Base-by-base conservation (phyloP, 179 eudicot species). In the Sideroxylon spinosum region DNA sequence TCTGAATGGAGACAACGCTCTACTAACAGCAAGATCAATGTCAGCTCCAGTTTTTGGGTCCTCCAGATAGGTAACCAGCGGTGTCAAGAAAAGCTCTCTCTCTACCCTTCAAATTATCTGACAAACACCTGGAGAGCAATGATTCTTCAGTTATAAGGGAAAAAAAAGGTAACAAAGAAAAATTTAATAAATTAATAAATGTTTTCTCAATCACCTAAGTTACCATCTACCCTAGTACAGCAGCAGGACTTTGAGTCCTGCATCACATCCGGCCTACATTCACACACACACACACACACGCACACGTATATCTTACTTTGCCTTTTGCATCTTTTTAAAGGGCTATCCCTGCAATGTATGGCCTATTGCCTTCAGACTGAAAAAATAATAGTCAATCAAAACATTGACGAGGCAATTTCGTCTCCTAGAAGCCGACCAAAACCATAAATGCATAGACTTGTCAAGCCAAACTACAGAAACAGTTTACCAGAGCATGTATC, bases 81-180 rank as follows among this genome's bases (percentile, higher is more conserved):
- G 98, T 46, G 97, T 86, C 83, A 94, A 86, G 73, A 90, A 76
- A 74, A 84, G 89, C 90, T 94, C 92, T 85, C 91, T 85, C 78
- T 88, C 90, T 81, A 74, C 61, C 81, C 81, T 82, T 81, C 74
- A 68, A 50, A 75, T 71, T 82, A 78, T 89, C 86, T 74, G 82
- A 73, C 59, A 77, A 67, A 60, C 70, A 69, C 78, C 84, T 82
- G 77, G 10, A 66, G 63, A 70, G 37, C 61, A 78, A 25, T 20
- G 37, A 60, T 10, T 44, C 46, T 23, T 60, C 25, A 25, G 76
- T 71, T 71, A 57, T 7, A 11, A 28, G 4, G 7, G 22, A 19
- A 11, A 16, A 16, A 10, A 74, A 50, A 67, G 65, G 14, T 52
- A 52, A 10, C n/a, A n/a, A 61, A 3, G 1, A 29, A 29, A 7